Percentiles rank a stretch among this genome's conserved stretches.
These are phyloP conservation scores for Musa beccarii DNA, from an alignment of 176 grass and related monocot species.

Conservation along the genomic window DNA sequence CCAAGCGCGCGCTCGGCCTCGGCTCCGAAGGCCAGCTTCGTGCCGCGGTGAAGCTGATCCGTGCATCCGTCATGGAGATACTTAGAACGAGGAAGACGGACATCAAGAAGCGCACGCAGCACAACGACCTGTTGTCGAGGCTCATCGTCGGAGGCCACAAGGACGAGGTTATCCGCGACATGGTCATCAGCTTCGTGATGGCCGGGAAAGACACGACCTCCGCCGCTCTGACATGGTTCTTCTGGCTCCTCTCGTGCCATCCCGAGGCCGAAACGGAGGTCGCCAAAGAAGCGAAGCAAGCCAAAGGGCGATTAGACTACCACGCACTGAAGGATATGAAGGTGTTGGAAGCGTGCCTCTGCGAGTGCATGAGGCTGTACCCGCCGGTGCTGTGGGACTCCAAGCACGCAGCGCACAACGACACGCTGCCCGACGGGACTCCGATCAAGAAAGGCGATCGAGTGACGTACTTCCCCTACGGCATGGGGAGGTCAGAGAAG, in stretches of 20 bases:
- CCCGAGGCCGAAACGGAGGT: constrained; percentile 40
- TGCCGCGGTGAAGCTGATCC: constrained; percentile 50
- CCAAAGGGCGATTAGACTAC: constrained; percentile 22
- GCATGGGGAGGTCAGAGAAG: constrained; percentile 77
- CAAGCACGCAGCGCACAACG: constrained; percentile 47
- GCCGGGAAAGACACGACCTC: constrained; percentile 81
- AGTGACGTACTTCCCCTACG: constrained; percentile 88
- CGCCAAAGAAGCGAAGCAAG: constrained; percentile 20
- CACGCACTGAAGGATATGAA: constrained; percentile 39
- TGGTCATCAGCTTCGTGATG: constrained; percentile 94
- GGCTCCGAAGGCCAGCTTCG: constrained; percentile 54
- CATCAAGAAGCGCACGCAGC: background rate
- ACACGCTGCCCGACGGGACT: constrained; percentile 81
- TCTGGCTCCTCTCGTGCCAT: constrained; percentile 71
- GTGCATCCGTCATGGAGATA: constrained; percentile 42
- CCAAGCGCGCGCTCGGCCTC: constrained; percentile 48
- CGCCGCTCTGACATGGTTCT: constrained; percentile 89
- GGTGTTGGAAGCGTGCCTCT: constrained; percentile 61
- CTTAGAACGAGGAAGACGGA: constrained; percentile 46
- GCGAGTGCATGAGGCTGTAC: constrained; percentile 83
- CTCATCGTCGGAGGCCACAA: constrained; percentile 56
- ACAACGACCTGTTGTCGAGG: constrained; percentile 66
- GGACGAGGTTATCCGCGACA: constrained; percentile 72
- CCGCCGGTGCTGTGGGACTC: constrained; percentile 93
- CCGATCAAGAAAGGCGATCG: constrained; percentile 44